phyloP scores from a whole-genome alignment of 2,329 filamentous ascomycete species.

The Cercospora sp. region DNA sequence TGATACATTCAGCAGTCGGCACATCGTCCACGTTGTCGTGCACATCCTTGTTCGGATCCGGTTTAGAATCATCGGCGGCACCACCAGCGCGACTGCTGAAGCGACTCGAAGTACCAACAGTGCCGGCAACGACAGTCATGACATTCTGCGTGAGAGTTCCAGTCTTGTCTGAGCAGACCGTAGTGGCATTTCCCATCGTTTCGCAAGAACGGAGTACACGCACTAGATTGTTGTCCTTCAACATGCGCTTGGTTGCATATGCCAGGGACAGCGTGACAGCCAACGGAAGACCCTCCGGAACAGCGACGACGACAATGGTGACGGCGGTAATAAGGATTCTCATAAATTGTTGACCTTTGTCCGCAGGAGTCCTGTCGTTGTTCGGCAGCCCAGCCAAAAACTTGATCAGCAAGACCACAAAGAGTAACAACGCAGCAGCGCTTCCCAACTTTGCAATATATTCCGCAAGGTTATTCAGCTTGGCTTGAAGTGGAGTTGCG shows the following conservation, averaged over 20 bases:
- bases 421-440: constrained; percentile 74
- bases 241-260: constrained; percentile 66
- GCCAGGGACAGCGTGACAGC: constrained; percentile 68
- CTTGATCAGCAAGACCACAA: constrained; percentile 81
- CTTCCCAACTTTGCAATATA: constrained; percentile 79
- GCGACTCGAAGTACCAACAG: constrained; percentile 60
- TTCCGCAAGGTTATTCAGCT: constrained; percentile 74
- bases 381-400: constrained; percentile 70
- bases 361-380: constrained; percentile 57
- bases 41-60: constrained; percentile 32
- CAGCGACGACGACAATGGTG: constrained; percentile 68
- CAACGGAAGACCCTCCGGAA: constrained; percentile 65
- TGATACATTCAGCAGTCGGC: constrained; percentile 56
- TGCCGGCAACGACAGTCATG: constrained; percentile 74
- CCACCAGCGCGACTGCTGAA: constrained; percentile 50
- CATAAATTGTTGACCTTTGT: constrained; percentile 73
- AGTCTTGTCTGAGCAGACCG: constrained; percentile 79
- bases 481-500: constrained; percentile 75
- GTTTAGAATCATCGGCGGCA: constrained; percentile 26
- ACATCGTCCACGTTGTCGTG: constrained; percentile 49
- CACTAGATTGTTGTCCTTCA: constrained; percentile 71
- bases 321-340: constrained; percentile 65
- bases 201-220: constrained; percentile 67
- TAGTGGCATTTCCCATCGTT: constrained; percentile 70
- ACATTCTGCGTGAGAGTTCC: constrained; percentile 73